Conservation (phyloP, 2,329 filamentous ascomycete genomes). For the Leptosphaerulina australis region DNA sequence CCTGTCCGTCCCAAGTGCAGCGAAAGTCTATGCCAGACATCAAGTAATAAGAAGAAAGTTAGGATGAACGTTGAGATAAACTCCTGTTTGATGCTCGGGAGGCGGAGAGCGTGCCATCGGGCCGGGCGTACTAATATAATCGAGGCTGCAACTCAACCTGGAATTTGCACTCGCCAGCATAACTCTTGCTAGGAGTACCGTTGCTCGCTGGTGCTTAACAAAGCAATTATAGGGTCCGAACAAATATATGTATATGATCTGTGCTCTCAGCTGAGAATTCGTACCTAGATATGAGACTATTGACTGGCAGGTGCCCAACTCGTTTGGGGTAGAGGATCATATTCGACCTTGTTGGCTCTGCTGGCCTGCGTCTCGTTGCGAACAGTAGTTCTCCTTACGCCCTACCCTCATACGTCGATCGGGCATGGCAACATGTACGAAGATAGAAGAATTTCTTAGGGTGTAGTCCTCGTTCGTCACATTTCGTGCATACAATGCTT, state of each 20-base stretch:
- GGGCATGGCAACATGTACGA: conserved; percentile 7
- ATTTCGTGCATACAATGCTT: neutral
- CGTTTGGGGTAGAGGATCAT: conserved; percentile 4
- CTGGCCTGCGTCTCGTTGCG: conserved; percentile 4
- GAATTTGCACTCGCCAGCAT: conserved; percentile 9
- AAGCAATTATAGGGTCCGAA: conserved; percentile 23
- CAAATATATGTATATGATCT: conserved; percentile 20
- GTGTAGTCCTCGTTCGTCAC: neutral
- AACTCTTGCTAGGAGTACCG: conserved; percentile 20
- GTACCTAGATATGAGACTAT: conserved; percentile 7
- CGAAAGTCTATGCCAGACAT: neutral
- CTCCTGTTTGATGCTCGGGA: conserved; percentile 12
- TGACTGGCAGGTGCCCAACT: conserved; percentile 6
- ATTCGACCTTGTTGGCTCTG: neutral
- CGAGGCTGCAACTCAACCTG: conserved; percentile 11
- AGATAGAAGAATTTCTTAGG: conserved; percentile 1
- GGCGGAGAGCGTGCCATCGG: conserved; percentile 13
- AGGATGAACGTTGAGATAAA: conserved; percentile 15
- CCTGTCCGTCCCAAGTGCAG: neutral
- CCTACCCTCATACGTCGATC: neutral
- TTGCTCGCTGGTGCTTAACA: conserved; percentile 25
- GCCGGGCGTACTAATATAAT: conserved; percentile 15
- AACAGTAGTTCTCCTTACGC: neutral
- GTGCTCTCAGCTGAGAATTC: conserved; percentile 9
- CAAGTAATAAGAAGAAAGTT: neutral